phyloP scores from a whole-genome alignment of 179 eudicot species.

The Spinacia oleracea region DNA sequence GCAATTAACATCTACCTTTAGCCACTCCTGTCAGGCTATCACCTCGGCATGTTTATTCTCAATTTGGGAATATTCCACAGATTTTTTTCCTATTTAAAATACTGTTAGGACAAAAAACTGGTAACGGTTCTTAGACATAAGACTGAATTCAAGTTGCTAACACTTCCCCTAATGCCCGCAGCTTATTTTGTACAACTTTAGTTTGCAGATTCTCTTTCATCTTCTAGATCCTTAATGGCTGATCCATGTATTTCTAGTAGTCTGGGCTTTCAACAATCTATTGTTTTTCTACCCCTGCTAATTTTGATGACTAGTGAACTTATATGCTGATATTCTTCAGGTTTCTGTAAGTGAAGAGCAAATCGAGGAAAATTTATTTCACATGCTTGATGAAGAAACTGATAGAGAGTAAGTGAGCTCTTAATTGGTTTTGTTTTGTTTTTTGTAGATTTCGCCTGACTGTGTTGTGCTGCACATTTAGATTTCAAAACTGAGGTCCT shows the following conservation, averaged over 20 bases:
- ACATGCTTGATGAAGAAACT: conserved; percentile 97
- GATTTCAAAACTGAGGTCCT: conserved; percentile 2
- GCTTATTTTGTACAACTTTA: neutral
- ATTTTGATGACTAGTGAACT: conserved; percentile 3
- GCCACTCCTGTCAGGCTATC: neutral
- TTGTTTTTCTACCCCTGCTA: conserved; percentile 12
- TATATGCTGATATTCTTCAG: conserved; percentile 43
- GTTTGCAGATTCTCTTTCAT: conserved; percentile 3
- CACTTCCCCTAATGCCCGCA: neutral
- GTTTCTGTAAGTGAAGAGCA: conserved; percentile 78
- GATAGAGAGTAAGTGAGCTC: conserved; percentile 72
- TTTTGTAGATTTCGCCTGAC: conserved; percentile 5
- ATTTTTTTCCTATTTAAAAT: neutral
- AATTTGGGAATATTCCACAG: neutral
- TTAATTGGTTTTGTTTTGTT: conserved; percentile 11
- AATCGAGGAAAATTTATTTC: conserved; percentile 86
- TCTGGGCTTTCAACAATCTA: neutral
- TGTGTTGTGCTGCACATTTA: conserved; percentile 9
- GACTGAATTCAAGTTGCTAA: neutral
- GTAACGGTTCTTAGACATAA: conserved; percentile 1
- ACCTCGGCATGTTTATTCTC: neutral
- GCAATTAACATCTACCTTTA: neutral
- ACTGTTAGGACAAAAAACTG: neutral
- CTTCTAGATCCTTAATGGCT: neutral
- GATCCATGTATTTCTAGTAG: neutral